phyloP scores from a whole-genome alignment of 768 basidiomycete species.

The Mycena capillaripes region DNA sequence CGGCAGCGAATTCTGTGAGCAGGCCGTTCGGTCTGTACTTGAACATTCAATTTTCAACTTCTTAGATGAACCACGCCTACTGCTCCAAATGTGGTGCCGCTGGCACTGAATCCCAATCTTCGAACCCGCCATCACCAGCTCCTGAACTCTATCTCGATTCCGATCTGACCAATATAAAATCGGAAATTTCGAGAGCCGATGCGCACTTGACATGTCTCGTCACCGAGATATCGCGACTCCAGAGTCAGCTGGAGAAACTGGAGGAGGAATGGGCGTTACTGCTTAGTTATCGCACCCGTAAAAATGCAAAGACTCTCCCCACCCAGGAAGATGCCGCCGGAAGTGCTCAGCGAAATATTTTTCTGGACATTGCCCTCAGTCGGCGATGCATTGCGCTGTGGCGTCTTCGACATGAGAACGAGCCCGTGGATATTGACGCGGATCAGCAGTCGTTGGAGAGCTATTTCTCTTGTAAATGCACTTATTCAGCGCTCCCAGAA shows the following conservation, averaged over 20 bases:
- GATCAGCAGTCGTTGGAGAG: background rate
- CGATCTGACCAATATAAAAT: too few relatives aligned
- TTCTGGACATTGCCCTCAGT: background rate
- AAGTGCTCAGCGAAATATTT: conserved; percentile 14
- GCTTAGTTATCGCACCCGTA: background rate
- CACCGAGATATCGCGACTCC: background rate
- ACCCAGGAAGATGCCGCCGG: background rate
- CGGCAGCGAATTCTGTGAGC: too few relatives aligned
- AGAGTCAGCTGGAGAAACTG: background rate
- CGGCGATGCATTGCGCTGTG: too few relatives aligned
- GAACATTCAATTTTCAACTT: too few relatives aligned
- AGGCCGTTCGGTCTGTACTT: too few relatives aligned
- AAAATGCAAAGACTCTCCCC: background rate
- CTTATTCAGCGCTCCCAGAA: too few relatives aligned
- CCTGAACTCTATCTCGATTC: background rate
- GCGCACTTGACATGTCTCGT: background rate
- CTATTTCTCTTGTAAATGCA: background rate
- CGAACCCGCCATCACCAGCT: background rate
- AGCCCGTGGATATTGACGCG: conserved; percentile 1
- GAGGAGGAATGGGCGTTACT: background rate
- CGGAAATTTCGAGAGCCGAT: background rate
- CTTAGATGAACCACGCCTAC: too few relatives aligned
- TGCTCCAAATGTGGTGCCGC: too few relatives aligned
- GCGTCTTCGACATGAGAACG: background rate
- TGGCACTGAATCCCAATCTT: too few relatives aligned